A percentile compares a stretch with the other conserved stretches of the same genome.
Evolutionary conservation across 2,329 filamentous ascomycete species (phyloP).

Genomic region (Nemania abortiva): DNA sequence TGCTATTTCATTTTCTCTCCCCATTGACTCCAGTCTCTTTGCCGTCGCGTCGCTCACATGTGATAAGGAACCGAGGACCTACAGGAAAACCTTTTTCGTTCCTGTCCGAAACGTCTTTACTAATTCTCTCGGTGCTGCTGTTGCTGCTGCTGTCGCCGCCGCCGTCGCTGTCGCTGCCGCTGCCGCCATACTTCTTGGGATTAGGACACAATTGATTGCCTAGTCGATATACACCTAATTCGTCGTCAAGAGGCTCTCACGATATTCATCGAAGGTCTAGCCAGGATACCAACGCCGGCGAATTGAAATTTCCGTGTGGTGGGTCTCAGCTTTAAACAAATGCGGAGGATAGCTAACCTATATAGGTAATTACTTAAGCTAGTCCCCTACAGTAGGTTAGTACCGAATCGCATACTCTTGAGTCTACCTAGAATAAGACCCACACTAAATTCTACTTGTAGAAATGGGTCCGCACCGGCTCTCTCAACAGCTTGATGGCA

Average conservation of each 20-base stretch:
- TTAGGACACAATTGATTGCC: constrained; percentile 7
- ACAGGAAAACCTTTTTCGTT: constrained; percentile 52
- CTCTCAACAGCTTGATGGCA: no score
- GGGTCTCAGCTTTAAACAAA: constrained; percentile 16
- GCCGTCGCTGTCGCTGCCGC: constrained; percentile 14
- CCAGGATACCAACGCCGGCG: constrained; percentile 18
- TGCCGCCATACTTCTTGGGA: constrained; percentile 29
- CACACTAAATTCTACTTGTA: no score
- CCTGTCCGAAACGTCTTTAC: constrained; percentile 46
- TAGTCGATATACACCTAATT: constrained; percentile 6
- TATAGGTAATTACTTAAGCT: not conserved
- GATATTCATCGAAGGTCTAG: constrained; percentile 7
- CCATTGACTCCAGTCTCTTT: constrained; percentile 1
- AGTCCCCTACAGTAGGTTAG: no score
- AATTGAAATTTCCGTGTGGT: constrained; percentile 39
- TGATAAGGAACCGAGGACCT: constrained; percentile 31
- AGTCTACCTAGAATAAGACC: no score
- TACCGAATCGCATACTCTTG: no score
- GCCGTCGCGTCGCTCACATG: not conserved
- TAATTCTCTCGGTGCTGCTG: constrained; percentile 24
- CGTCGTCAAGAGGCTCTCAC: constrained; percentile 7
- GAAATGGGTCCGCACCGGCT: no score
- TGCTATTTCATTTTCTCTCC: not conserved
- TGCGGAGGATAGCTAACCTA: not conserved
- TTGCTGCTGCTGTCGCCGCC: not conserved